Conservation (phyloP, 768 basidiomycete species). For the Macrolepiota dolichaula region DNA sequence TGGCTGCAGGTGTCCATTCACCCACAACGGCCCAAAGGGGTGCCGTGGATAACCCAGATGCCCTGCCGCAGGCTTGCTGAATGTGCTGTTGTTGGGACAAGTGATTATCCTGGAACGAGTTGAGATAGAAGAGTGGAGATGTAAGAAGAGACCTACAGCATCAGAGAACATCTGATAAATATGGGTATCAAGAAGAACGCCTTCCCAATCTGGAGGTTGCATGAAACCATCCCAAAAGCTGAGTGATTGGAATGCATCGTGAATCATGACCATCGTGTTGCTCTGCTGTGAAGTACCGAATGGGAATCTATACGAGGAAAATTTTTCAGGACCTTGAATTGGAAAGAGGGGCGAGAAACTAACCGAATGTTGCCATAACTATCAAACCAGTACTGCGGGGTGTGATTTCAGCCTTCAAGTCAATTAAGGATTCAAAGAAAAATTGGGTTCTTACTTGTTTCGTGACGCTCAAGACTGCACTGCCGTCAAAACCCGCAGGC, state of each 20-base stretch:
- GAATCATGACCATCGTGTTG: slow-evolving; percentile 64
- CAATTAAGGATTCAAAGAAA: not conserved
- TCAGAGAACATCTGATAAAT: slow-evolving; percentile 74
- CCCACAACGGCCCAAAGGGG: slow-evolving; percentile 83
- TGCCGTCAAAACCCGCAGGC: slow-evolving; percentile 68
- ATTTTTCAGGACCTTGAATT: slow-evolving; percentile 10
- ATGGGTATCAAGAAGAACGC: slow-evolving; percentile 79
- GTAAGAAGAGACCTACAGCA: slow-evolving; percentile 34
- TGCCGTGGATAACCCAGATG: slow-evolving; percentile 43
- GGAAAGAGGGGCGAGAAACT: slow-evolving; percentile 7
- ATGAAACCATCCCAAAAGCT: slow-evolving; percentile 68
- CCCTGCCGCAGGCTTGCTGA: slow-evolving; percentile 48
- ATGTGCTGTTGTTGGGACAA: slow-evolving; percentile 57
- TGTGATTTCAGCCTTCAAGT: not conserved
- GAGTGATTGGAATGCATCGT: slow-evolving; percentile 78
- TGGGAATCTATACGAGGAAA: slow-evolving; percentile 28
- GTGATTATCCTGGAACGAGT: slow-evolving; percentile 35
- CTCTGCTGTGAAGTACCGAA: slow-evolving; percentile 43
- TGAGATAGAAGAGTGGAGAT: slow-evolving; percentile 1
- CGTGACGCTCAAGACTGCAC: slow-evolving; percentile 44
- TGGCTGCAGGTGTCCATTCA: slow-evolving; percentile 81
- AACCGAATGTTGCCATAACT: slow-evolving; percentile 75
- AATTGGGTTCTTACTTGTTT: slow-evolving; percentile 31
- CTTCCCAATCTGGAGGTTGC: slow-evolving; percentile 46
- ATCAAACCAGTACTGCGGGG: slow-evolving; percentile 61